Evolutionary conservation across 2,329 filamentous ascomycete species (phyloP).

Genomic region (Fusarium dlaminii): DNA sequence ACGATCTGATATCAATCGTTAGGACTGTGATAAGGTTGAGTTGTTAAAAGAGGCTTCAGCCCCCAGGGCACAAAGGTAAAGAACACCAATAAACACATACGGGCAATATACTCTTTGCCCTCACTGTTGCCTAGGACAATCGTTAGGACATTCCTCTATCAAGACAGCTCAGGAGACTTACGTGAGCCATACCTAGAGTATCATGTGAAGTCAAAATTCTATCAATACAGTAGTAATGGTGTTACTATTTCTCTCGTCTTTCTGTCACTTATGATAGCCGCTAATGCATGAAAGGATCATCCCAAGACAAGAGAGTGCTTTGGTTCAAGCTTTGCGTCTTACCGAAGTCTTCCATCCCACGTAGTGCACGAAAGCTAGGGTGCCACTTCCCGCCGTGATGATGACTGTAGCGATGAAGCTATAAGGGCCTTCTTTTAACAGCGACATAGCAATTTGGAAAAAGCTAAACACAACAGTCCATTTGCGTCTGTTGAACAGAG

Average conservation of each 20-base stretch:
- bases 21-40: too few species aligned
- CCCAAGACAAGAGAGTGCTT: too few species aligned
- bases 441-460: rapidly evolving
- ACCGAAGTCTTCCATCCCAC: rapidly evolving
- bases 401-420: background rate
- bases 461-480: rapidly evolving
- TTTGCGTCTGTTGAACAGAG: background rate
- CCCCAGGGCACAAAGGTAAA: too few species aligned
- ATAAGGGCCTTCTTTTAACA: rapidly evolving
- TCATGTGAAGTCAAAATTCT: background rate
- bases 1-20: background rate
- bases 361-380: rapidly evolving
- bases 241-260: background rate
- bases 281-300: background rate
- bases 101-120: too few species aligned
- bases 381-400: background rate
- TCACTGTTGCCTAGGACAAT: too few species aligned
- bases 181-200: too few species aligned
- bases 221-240: background rate
- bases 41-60: too few species aligned
- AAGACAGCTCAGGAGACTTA: too few species aligned
- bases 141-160: rapidly evolving
- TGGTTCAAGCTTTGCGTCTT: rapidly evolving
- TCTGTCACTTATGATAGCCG: rapidly evolving
- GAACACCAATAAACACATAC: too few species aligned